These are phyloP conservation scores for Bipolaris bicolor DNA, from an alignment of 2,329 filamentous ascomycete species.

Conservation along the genomic window DNA sequence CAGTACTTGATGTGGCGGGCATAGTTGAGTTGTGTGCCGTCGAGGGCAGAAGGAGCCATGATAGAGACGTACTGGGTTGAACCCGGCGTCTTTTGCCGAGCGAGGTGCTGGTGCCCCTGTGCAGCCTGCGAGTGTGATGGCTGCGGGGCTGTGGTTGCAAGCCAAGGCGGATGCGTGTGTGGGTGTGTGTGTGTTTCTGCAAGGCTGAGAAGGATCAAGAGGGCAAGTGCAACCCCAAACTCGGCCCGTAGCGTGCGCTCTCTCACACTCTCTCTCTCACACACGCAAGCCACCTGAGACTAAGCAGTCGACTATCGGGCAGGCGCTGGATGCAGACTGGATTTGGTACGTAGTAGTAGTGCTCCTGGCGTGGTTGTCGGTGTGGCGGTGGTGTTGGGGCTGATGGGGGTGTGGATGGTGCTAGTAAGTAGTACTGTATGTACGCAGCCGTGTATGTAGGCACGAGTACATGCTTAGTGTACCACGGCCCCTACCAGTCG, in stretches of 20 bases:
- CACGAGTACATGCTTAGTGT: background rate
- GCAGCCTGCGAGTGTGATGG: constrained; percentile 9
- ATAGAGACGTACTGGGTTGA: constrained; percentile 11
- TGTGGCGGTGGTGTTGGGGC: background rate
- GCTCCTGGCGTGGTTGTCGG: background rate
- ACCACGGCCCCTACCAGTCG: background rate
- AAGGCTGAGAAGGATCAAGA: background rate
- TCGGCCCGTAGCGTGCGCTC: background rate
- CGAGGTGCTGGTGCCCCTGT: constrained; percentile 10
- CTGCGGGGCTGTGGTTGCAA: constrained; percentile 12
- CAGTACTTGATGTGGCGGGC: constrained; percentile 83
- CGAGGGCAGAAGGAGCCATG: constrained; percentile 28
- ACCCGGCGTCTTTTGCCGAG: constrained; percentile 15
- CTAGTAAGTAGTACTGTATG: too few relatives aligned
- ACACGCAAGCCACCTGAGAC: background rate
- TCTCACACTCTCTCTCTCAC: background rate
- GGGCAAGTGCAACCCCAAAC: background rate
- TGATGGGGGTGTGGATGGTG: background rate
- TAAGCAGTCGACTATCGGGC: background rate
- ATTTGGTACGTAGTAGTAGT: background rate
- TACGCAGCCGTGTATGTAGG: background rate
- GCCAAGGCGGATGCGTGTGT: constrained; percentile 1
- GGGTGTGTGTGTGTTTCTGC: constrained; percentile 2
- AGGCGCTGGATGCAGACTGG: background rate
- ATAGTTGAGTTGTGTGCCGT: constrained; percentile 41